Evolutionary conservation across 2,329 filamentous ascomycete species (phyloP), one percentile per base, ranked within the genome.

Genomic region (Acephala macrosclerotiorum): DNA sequence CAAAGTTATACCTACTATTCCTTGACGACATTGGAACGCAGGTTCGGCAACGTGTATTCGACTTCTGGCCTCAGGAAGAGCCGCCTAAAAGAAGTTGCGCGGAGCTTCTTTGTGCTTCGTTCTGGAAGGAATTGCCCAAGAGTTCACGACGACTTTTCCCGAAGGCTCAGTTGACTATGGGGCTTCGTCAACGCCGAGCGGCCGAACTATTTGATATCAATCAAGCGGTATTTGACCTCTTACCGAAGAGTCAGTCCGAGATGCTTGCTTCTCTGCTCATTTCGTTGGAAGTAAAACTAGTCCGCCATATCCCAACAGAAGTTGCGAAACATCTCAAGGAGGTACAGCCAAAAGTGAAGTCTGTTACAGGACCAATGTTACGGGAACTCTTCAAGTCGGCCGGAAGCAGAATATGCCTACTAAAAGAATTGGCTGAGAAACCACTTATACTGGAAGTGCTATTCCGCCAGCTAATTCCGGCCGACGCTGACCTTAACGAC

Each of bases 1-100:
- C 74, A 26, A 57, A 70, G 4, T 56, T 76, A 20, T 76, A 76
- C 40, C 29, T 76, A 12, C 58, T 45, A 1, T 71, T 75, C 38
- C 65, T 77, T 14, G 65, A 68, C 16, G 57, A 69, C 11, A 33
- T 75, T 36, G 61, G 35, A 16, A 20, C 14, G 6, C 35, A 66
- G 2, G 18, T 68, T 35, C 66, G 66, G 18, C 36, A 66, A 22
- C 47, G 66, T 22, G 64, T 66, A 1, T 70, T 72, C 29, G 49
- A 55, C 1, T 73, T 72, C 25, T 75, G 73, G 73, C 73, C 73
- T 6, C 61, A 66, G 7, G 33, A 49, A 53, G 40, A 68, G 1
- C 62, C 66, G 2, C 58, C 53, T 1, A 66, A 53, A 42, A 42
- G 45, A 25, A 64, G 65, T 29, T 64, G 65, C 36, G 64, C 69